Evolutionary conservation across 106 monocot genomes (phyloP).

Genomic region (Posidonia australis): DNA sequence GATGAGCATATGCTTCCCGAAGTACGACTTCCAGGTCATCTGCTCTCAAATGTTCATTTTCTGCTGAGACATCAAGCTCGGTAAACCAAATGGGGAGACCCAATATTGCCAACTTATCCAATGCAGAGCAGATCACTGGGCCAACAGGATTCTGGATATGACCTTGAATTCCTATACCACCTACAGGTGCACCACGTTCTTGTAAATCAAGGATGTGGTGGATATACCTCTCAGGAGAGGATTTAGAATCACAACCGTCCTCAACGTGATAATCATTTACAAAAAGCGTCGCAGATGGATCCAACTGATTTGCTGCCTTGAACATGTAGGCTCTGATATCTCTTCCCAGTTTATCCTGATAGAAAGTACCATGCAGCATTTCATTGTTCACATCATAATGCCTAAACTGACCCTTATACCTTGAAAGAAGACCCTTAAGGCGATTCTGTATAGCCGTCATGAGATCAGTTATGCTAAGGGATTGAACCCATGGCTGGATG

Average conservation of each 20-base stretch:
- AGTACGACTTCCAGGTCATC: conserved; percentile 85
- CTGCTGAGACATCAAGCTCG: conserved; percentile 64
- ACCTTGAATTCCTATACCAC: conserved; percentile 77
- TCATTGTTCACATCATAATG: conserved; percentile 91
- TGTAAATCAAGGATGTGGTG: conserved; percentile 75
- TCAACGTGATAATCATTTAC: conserved; percentile 88
- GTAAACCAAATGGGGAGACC: conserved; percentile 91
- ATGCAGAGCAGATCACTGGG: conserved; percentile 50
- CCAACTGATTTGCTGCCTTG: conserved; percentile 47
- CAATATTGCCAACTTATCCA: conserved; percentile 69
- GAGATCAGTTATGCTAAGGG: conserved; percentile 42
- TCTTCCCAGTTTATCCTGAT: conserved; percentile 57
- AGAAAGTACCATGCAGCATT: conserved; percentile 92
- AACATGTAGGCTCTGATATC: conserved; percentile 60
- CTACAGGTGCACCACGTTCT: conserved; percentile 57
- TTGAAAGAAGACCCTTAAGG: conserved; percentile 42
- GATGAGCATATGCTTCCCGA: conserved; percentile 77
- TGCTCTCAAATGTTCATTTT: conserved; percentile 64
- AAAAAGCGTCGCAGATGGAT: conserved; percentile 60
- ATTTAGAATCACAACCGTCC: conserved; percentile 53
- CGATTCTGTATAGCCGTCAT: conserved; percentile 54
- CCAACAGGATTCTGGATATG: conserved; percentile 75
- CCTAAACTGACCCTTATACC: conserved; percentile 59
- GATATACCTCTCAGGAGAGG: conserved; percentile 69
- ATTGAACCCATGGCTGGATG: conserved; percentile 70